Evolutionary conservation across 2,329 filamentous ascomycete genomes (phyloP).

Genomic region (Lasiodiplodia sp.): DNA sequence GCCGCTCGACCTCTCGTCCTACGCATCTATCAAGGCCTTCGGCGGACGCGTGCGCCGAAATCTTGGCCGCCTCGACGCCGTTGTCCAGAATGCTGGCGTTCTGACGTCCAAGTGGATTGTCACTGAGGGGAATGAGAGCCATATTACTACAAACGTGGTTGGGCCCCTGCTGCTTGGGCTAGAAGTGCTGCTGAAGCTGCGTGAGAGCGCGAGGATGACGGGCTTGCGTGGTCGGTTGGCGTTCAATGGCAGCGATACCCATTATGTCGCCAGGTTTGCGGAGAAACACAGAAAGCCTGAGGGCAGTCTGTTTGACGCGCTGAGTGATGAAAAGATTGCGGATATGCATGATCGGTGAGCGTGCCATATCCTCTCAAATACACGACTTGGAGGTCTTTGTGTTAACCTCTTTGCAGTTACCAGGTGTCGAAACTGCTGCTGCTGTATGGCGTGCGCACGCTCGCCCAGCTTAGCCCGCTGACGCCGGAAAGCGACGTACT

Average conservation of each 20-base stretch:
- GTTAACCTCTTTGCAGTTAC: conserved; percentile 31
- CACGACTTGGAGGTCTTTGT: neutral
- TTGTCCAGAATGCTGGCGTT: conserved; percentile 47
- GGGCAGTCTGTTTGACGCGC: conserved; percentile 40
- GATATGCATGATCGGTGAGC: conserved; percentile 36
- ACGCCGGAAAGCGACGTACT: conserved; percentile 39
- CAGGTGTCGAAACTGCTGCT: conserved; percentile 43
- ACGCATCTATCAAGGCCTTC: conserved; percentile 46
- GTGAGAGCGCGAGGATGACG: too few species aligned
- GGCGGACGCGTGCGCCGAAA: conserved; percentile 34
- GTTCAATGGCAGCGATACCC: conserved; percentile 44
- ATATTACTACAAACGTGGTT: conserved; percentile 38
- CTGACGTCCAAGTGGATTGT: conserved; percentile 31
- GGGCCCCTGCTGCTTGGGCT: conserved; percentile 35
- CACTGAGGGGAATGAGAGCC: conserved; percentile 34
- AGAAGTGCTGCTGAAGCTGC: conserved; percentile 38
- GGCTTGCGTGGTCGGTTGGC: conserved; percentile 39
- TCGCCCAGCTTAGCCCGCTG: conserved; percentile 35
- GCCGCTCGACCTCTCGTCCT: conserved; percentile 50
- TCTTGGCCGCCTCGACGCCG: conserved; percentile 44
- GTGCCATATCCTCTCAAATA: too few species aligned
- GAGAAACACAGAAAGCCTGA: conserved; percentile 35
- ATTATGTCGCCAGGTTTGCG: conserved; percentile 38
- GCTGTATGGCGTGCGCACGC: conserved; percentile 38
- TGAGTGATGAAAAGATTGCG: conserved; percentile 35